Evolutionary conservation across 129 eudicot species (phyloP).

Genomic region (Smallanthus sonchifolius): DNA sequence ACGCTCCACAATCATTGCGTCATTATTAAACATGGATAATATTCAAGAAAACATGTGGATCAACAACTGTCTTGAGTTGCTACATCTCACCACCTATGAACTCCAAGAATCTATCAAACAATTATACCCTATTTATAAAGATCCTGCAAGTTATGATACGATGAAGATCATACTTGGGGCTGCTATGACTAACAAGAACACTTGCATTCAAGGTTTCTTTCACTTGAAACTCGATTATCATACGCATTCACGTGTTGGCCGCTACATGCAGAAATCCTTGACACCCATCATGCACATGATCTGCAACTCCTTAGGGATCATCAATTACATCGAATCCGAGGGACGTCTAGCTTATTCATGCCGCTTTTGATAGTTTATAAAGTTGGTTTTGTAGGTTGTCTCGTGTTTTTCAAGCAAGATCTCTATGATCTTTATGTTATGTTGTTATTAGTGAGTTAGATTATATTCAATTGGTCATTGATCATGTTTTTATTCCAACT

Average conservation of each 20-base stretch:
- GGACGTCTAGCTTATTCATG: neutral
- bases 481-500: no score
- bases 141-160: constrained; percentile 31
- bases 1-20: constrained; percentile 1
- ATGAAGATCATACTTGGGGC: constrained; percentile 73
- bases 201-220: constrained; percentile 77
- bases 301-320: constrained; percentile 59
- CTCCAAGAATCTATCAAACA: constrained; percentile 45
- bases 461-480: no score
- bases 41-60: constrained; percentile 39
- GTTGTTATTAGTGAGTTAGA: no score
- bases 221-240: constrained; percentile 17
- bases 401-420: no score
- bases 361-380: neutral
- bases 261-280: constrained; percentile 35
- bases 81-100: constrained; percentile 60
- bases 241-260: constrained; percentile 15
- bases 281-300: constrained; percentile 67
- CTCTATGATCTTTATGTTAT: no score
- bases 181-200: constrained; percentile 80
- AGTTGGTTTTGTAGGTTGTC: no score
- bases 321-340: constrained; percentile 40
- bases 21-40: constrained; percentile 18
- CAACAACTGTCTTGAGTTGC: constrained; percentile 60
- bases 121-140: constrained; percentile 1